phyloP scores from a whole-genome alignment of 371 early-diverging fungal genomes.

The Phascolomyces articulosus region DNA sequence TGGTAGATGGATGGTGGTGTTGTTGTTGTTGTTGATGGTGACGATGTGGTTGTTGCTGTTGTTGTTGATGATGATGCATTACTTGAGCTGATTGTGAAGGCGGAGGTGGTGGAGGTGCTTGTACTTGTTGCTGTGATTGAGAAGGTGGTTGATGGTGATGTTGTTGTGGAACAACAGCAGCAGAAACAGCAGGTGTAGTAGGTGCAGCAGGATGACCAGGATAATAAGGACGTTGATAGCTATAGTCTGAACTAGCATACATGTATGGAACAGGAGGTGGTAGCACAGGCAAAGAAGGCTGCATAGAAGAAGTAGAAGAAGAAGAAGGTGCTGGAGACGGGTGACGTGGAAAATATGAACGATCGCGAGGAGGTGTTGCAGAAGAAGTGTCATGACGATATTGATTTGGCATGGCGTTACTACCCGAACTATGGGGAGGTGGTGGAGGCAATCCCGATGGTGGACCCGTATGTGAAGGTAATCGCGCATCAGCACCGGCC shows the following conservation, averaged over 20 bases:
- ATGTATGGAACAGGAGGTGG: conserved; percentile 12
- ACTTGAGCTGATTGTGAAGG: not conserved
- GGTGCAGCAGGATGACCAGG: not conserved
- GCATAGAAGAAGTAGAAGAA: not conserved
- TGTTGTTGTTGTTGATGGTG: not conserved
- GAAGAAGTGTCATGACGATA: conserved; percentile 5
- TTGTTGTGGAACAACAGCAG: not conserved
- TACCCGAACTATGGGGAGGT: conserved; percentile 5
- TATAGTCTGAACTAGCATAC: conserved; percentile 5
- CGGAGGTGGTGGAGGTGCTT: not conserved
- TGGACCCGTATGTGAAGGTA: conserved; percentile 11
- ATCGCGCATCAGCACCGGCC: conserved; percentile 49
- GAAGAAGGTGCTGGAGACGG: not conserved
- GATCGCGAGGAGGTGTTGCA: conserved; percentile 1
- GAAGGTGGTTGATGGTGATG: not conserved
- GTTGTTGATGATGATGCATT: conserved; percentile 3
- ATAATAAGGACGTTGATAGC: conserved; percentile 5
- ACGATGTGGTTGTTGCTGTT: too few species aligned
- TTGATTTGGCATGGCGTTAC: not conserved
- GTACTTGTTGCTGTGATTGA: not conserved
- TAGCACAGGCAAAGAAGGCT: conserved; percentile 9
- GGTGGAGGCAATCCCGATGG: conserved; percentile 16
- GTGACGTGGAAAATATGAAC: conserved; percentile 1
- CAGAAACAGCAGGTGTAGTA: too few species aligned
- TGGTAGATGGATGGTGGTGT: conserved; percentile 5